Conservation (phyloP, 1,139 yeast genomes). For the Hansenula lynferdii region DNA sequence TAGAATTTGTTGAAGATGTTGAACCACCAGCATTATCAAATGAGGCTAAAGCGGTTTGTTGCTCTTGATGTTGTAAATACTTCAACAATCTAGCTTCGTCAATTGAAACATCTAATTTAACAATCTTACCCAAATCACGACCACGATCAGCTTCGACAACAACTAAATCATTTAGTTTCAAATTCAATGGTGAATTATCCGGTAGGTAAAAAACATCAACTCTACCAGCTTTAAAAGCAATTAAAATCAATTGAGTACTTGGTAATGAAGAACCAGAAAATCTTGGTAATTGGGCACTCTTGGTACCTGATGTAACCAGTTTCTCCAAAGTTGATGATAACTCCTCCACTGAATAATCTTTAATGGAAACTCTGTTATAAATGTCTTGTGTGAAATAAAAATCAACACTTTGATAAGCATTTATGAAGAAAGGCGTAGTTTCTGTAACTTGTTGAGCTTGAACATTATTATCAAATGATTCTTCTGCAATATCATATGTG, state of each 20-base stretch:
- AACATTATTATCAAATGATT: not conserved
- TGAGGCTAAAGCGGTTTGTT: slow-evolving; percentile 42
- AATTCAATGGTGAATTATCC: slow-evolving; percentile 41
- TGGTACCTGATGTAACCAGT: slow-evolving; percentile 5
- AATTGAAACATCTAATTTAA: slow-evolving; percentile 58
- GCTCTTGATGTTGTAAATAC: slow-evolving; percentile 45
- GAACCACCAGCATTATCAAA: slow-evolving; percentile 24
- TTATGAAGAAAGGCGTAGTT: slow-evolving; percentile 11
- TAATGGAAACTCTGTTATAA: slow-evolving; percentile 17
- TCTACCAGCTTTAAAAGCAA: slow-evolving; percentile 84
- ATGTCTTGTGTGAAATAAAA: slow-evolving; percentile 20
- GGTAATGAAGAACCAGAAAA: slow-evolving; percentile 19
- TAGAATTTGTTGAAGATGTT: slow-evolving; percentile 19
- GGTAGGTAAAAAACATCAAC: slow-evolving; percentile 79
- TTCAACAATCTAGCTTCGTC: slow-evolving; percentile 83
- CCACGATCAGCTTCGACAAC: slow-evolving; percentile 98
- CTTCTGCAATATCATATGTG: not conserved
- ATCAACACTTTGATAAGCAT: slow-evolving; percentile 18
- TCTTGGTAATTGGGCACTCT: slow-evolving; percentile 16
- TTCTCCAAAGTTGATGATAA: slow-evolving; percentile 7
- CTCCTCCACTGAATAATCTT: slow-evolving; percentile 7
- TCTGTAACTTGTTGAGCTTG: slow-evolving; percentile 7
- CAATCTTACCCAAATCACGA: slow-evolving; percentile 79
- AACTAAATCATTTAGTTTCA: slow-evolving; percentile 73
- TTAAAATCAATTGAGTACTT: slow-evolving; percentile 49